Percentiles rank a stretch among this genome's conserved stretches.
phyloP scores from a whole-genome alignment of 1,284 basidiomycete genomes.

The Ceratobasidium theobromae region DNA sequence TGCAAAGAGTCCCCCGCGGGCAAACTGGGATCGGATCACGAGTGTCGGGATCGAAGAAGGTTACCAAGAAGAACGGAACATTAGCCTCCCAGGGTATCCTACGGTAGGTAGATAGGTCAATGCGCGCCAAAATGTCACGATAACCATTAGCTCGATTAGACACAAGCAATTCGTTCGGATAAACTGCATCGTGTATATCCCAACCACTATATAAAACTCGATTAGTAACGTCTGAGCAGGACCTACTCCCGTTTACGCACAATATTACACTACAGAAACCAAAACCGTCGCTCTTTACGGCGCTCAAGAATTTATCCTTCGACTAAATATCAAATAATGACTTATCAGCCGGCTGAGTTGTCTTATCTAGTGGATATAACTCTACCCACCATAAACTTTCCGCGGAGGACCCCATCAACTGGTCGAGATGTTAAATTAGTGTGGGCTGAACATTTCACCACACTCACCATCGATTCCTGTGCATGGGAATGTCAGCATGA shows the following conservation, averaged over 20 bases:
- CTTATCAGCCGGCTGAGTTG: slow-evolving; percentile 32
- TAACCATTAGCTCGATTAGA: slow-evolving; percentile 92
- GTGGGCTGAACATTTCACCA: neutral
- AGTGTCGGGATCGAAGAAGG: slow-evolving; percentile 84
- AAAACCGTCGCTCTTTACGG: slow-evolving; percentile 80
- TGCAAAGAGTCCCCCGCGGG: slow-evolving; percentile 78
- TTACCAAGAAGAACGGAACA: slow-evolving; percentile 90
- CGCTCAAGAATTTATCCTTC: slow-evolving; percentile 88
- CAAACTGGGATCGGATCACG: slow-evolving; percentile 76
- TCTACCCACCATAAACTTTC: slow-evolving; percentile 81
- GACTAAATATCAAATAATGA: slow-evolving; percentile 51
- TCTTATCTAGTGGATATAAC: neutral
- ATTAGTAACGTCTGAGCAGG: slow-evolving; percentile 12
- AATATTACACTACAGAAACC: slow-evolving; percentile 93
- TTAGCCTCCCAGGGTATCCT: slow-evolving; percentile 91
- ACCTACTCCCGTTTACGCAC: slow-evolving; percentile 47
- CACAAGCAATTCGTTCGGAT: slow-evolving; percentile 82
- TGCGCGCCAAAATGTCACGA: slow-evolving; percentile 78
- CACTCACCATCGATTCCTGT: slow-evolving; percentile 43
- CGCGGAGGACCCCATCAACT: slow-evolving; percentile 92
- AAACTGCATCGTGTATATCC: slow-evolving; percentile 85
- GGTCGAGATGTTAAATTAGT: slow-evolving; percentile 22
- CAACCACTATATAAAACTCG: slow-evolving; percentile 58
- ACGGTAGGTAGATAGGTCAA: slow-evolving; percentile 84
- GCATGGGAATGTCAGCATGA: neutral